Evolutionary conservation across 2,329 filamentous ascomycete species (phyloP).

Genomic region (Curvularia sp.): DNA sequence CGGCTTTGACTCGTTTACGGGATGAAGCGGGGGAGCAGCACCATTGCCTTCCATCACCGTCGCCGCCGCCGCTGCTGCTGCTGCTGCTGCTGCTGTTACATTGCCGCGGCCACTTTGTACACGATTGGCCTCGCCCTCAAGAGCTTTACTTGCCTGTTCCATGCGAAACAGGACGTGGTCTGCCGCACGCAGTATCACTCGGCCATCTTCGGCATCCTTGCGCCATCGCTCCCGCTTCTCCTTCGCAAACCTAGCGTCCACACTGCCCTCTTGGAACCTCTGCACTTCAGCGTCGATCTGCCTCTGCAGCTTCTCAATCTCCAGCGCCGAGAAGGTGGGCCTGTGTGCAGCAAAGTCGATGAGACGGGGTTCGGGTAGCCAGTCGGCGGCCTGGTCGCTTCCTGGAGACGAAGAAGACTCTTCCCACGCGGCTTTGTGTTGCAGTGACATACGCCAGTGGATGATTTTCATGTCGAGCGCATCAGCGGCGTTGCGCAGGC

Average conservation of each 20-base stretch:
- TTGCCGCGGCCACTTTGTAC: neutral
- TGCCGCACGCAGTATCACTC: constrained; percentile 27
- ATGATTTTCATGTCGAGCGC: constrained; percentile 27
- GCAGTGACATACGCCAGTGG: constrained; percentile 27
- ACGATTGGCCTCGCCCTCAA: neutral
- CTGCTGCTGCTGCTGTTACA: neutral
- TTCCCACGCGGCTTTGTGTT: constrained; percentile 30
- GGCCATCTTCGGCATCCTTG: constrained; percentile 34
- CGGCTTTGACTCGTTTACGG: neutral
- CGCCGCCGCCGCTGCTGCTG: no score
- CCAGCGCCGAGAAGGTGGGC: constrained; percentile 28
- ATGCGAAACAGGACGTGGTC: constrained; percentile 28
- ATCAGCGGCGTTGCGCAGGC: constrained; percentile 26
- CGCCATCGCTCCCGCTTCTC: constrained; percentile 28
- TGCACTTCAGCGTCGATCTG: constrained; percentile 28
- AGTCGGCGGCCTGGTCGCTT: constrained; percentile 8
- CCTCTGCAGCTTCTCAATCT: constrained; percentile 27
- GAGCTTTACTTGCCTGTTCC: constrained; percentile 3
- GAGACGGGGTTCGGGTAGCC: constrained; percentile 21
- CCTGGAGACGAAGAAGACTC: neutral
- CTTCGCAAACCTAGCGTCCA: constrained; percentile 7
- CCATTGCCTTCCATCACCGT: neutral
- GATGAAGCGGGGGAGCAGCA: neutral
- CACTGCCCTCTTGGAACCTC: constrained; percentile 27
- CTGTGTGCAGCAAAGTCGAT: constrained; percentile 20